Conservation (phyloP, 1,139 yeast species). For the Zhuliangozyma blackwelliae region DNA sequence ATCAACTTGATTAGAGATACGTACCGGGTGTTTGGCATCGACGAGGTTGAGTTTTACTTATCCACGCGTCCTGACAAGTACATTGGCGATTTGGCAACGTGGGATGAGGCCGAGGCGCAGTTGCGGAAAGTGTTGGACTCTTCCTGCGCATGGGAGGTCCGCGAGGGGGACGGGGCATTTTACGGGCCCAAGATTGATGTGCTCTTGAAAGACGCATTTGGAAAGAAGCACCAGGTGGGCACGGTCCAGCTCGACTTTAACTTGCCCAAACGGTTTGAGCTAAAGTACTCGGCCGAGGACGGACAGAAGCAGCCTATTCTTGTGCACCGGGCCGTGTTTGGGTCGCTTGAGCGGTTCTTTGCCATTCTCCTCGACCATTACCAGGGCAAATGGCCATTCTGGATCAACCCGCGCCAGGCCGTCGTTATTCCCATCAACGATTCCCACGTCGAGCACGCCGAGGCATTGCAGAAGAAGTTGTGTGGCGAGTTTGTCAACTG, state of each 20-base stretch:
- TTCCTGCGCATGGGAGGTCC: constrained; percentile 67
- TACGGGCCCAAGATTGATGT: constrained; percentile 96
- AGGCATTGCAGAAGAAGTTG: constrained; percentile 39
- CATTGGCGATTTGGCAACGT: constrained; percentile 76
- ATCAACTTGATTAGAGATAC: constrained; percentile 73
- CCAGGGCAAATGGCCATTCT: constrained; percentile 96
- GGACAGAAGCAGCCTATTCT: constrained; percentile 72
- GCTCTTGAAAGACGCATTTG: constrained; percentile 75
- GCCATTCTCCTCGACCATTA: constrained; percentile 89
- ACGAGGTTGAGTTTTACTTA: constrained; percentile 62
- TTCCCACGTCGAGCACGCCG: constrained; percentile 52
- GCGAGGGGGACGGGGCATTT: constrained; percentile 96
- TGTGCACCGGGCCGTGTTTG: constrained; percentile 94
- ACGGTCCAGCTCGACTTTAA: constrained; percentile 96
- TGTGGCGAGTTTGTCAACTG: constrained; percentile 45
- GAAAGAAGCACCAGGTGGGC: constrained; percentile 89
- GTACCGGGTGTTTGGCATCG: constrained; percentile 73
- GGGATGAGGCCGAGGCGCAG: constrained; percentile 82
- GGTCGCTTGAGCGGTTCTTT: constrained; percentile 87
- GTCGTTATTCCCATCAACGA: constrained; percentile 76
- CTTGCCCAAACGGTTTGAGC: constrained; percentile 78
- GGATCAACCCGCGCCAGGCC: constrained; percentile 96
- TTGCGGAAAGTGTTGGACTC: constrained; percentile 60
- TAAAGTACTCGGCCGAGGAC: constrained; percentile 55
- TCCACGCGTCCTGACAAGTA: constrained; percentile 86